Percentiles rank a stretch among this genome's conserved stretches.
Evolutionary conservation across 1,284 basidiomycete genomes (phyloP).

Genomic region (Uromyces viciae-fabae): DNA sequence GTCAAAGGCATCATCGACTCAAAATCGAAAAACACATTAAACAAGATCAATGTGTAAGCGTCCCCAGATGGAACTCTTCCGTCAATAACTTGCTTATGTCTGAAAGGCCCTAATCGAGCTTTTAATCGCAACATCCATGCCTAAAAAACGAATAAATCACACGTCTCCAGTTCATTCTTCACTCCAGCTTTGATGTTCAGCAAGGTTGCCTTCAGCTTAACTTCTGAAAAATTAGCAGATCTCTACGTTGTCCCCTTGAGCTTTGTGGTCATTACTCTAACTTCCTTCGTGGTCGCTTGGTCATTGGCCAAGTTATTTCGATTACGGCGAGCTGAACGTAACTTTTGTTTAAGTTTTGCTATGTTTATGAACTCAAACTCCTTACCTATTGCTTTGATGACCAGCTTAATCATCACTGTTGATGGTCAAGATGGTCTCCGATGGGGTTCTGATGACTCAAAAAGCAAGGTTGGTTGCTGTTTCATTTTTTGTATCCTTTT

Average conservation of each 20-base stretch:
- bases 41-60: conserved; percentile 28
- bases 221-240: conserved; percentile 55
- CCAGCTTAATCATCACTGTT: conserved; percentile 56
- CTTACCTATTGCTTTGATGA: conserved; percentile 58
- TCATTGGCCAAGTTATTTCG: conserved; percentile 51
- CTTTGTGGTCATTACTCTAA: conserved; percentile 55
- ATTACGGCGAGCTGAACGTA: conserved; percentile 54
- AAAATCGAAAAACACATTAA: conserved; percentile 52
- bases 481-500: not conserved
- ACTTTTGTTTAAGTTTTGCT: conserved; percentile 55
- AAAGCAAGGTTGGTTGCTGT: conserved; percentile 47
- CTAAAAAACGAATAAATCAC: conserved; percentile 46
- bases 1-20: conserved; percentile 56
- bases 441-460: conserved; percentile 52
- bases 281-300: conserved; percentile 54
- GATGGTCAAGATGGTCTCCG: conserved; percentile 46
- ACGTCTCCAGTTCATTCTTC: conserved; percentile 51
- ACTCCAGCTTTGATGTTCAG: conserved; percentile 56
- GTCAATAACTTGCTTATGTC: not conserved
- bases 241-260: conserved; percentile 56
- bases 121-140: conserved; percentile 50
- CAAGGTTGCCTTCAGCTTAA: conserved; percentile 58
- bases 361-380: conserved; percentile 51
- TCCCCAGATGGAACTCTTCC: not conserved
- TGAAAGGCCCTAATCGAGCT: not conserved